Evolutionary conservation across 768 basidiomycete genomes (phyloP).

Genomic region (Mycena maculata): DNA sequence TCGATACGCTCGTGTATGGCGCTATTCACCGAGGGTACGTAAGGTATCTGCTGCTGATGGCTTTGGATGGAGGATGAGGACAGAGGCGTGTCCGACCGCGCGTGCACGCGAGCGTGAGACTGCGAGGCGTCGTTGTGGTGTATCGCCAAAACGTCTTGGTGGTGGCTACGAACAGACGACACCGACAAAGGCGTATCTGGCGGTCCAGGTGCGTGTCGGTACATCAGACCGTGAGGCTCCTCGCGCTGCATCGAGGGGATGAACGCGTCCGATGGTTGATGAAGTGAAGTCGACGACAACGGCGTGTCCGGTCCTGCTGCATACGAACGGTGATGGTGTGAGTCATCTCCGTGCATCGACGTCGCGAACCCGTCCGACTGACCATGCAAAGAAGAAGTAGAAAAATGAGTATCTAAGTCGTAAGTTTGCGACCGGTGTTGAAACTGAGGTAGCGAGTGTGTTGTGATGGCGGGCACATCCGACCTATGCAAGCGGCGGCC

Average conservation of each 20-base stretch:
- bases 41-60: not conserved
- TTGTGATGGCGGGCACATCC: conserved; percentile 31
- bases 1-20: not conserved
- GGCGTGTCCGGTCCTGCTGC: conserved; percentile 17
- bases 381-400: conserved; percentile 7
- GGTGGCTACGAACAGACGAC: conserved; percentile 1
- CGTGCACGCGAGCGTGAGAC: not conserved
- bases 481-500: conserved; percentile 20
- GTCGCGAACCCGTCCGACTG: conserved; percentile 3
- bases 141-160: not conserved
- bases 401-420: conserved; percentile 11
- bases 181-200: conserved; percentile 23
- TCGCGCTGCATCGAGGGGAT: conserved; percentile 15
- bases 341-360: not conserved
- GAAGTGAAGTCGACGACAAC: conserved; percentile 16
- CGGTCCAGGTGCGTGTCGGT: conserved; percentile 4
- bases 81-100: conserved; percentile 11
- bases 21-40: conserved; percentile 2
- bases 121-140: not conserved
- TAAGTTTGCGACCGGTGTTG: conserved; percentile 17
- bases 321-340: conserved; percentile 4
- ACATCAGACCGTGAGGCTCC: not conserved
- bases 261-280: not conserved
- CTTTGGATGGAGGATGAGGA: not conserved
- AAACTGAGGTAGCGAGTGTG: conserved; percentile 25